A percentile compares a stretch with the other conserved stretches of the same genome.
These are phyloP conservation scores for Nakazawaea laoshanensis DNA, from an alignment of 805 yeast species.

Conservation along the genomic window DNA sequence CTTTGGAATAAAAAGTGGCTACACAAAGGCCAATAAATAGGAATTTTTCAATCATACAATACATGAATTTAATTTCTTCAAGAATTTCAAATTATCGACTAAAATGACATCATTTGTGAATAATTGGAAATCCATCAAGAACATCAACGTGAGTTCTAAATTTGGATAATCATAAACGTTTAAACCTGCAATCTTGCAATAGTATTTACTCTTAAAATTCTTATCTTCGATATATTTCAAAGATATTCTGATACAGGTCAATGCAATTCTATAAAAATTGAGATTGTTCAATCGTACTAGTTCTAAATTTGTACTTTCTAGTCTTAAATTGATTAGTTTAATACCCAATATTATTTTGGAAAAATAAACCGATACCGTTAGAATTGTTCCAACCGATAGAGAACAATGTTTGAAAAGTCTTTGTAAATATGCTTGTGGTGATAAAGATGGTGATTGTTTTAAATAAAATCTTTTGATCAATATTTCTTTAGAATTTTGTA, in stretches of 20 bases:
- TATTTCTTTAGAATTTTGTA: not conserved
- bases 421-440: conserved; percentile 19
- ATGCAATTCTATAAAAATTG: conserved; percentile 30
- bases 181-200: conserved; percentile 37
- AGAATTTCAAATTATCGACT: conserved; percentile 23
- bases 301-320: conserved; percentile 8
- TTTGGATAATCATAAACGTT: conserved; percentile 27
- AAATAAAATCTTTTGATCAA: conserved; percentile 21
- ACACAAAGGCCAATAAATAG: not conserved
- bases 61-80: conserved; percentile 17
- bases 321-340: conserved; percentile 11
- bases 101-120: conserved; percentile 27
- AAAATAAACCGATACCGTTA: conserved; percentile 22
- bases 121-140: conserved; percentile 30
- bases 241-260: conserved; percentile 30
- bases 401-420: conserved; percentile 21
- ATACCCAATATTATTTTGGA: conserved; percentile 20
- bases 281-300: conserved; percentile 24
- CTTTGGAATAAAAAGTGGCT: conserved; percentile 13
- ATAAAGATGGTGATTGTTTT: conserved; percentile 21
- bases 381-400: conserved; percentile 22
- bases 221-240: conserved; percentile 35
- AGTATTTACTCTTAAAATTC: conserved; percentile 31
- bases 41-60: not conserved
- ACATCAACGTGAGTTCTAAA: conserved; percentile 31